phyloP scores from a whole-genome alignment of 805 yeast species.

The Barnettozyma sp. region DNA sequence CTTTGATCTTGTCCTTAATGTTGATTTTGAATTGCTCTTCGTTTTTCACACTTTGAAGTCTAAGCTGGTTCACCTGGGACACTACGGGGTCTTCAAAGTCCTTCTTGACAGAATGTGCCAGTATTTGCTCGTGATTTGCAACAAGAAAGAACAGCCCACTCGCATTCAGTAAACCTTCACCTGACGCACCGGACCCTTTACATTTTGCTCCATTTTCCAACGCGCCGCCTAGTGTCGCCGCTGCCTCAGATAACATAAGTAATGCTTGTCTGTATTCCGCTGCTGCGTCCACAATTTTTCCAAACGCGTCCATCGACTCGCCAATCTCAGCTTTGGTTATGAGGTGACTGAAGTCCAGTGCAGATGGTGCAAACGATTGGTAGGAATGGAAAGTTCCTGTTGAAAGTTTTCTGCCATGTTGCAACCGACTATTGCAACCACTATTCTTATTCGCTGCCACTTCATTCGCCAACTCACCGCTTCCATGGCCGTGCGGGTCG shows the following conservation, averaged over 20 bases:
- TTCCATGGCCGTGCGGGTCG: background rate
- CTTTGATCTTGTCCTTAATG: constrained; percentile 44
- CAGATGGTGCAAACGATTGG: constrained; percentile 30
- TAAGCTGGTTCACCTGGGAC: constrained; percentile 38
- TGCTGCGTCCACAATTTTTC: constrained; percentile 42
- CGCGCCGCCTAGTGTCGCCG: constrained; percentile 65
- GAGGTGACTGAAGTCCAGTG: constrained; percentile 52
- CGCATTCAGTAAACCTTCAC: constrained; percentile 61
- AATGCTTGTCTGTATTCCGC: constrained; percentile 41
- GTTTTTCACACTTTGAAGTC: constrained; percentile 35
- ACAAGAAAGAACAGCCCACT: constrained; percentile 73
- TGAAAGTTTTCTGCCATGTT: constrained; percentile 4
- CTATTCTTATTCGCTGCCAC: too few species aligned
- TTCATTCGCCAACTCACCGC: too few species aligned
- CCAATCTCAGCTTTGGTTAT: constrained; percentile 55
- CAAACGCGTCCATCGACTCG: constrained; percentile 41
- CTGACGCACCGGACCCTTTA: constrained; percentile 52
- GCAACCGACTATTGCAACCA: too few species aligned
- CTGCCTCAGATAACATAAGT: constrained; percentile 44
- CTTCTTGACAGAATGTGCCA: constrained; percentile 49
- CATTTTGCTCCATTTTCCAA: constrained; percentile 57
- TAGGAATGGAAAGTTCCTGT: constrained; percentile 15
- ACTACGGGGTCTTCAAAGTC: constrained; percentile 49
- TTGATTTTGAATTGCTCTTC: constrained; percentile 48
- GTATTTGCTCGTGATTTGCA: constrained; percentile 69